Conservation (phyloP, 2,329 filamentous ascomycete species). For the Verticillium longisporum region DNA sequence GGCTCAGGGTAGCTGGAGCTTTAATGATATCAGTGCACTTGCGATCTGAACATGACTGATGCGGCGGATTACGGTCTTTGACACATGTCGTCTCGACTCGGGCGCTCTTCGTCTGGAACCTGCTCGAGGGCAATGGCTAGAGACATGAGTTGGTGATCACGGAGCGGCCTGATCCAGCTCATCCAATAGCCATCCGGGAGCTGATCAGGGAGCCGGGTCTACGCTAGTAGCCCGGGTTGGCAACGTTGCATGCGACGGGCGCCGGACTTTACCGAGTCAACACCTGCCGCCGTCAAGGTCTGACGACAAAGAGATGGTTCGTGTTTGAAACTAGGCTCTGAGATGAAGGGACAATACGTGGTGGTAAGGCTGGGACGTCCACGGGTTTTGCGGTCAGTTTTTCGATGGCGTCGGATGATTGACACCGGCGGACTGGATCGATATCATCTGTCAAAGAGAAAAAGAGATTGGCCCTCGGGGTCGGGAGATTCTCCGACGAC, state of each 20-base stretch:
- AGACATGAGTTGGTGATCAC: no score
- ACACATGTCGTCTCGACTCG: no score
- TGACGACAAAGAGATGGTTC: not conserved
- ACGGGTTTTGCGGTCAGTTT: not conserved
- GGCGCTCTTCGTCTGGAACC: no score
- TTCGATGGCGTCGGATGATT: not conserved
- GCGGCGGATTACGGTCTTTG: no score
- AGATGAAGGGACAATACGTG: not conserved
- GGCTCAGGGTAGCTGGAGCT: no score
- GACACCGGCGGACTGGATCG: not conserved
- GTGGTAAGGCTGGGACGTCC: no score
- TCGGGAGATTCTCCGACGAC: not conserved
- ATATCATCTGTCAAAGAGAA: not conserved
- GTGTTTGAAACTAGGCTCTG: not conserved
- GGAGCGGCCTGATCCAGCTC: no score
- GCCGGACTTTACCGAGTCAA: not conserved
- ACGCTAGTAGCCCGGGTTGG: not conserved
- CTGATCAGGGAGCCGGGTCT: no score
- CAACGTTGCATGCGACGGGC: not conserved
- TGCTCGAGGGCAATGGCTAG: no score
- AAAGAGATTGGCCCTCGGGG: not conserved
- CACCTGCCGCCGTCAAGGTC: not conserved
- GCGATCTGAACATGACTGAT: no score
- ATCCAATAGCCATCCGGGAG: no score
- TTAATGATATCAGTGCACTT: no score